These are phyloP conservation scores for Acidiella bohemica DNA, from an alignment of 495 filamentous ascomycete genomes.

Conservation along the genomic window DNA sequence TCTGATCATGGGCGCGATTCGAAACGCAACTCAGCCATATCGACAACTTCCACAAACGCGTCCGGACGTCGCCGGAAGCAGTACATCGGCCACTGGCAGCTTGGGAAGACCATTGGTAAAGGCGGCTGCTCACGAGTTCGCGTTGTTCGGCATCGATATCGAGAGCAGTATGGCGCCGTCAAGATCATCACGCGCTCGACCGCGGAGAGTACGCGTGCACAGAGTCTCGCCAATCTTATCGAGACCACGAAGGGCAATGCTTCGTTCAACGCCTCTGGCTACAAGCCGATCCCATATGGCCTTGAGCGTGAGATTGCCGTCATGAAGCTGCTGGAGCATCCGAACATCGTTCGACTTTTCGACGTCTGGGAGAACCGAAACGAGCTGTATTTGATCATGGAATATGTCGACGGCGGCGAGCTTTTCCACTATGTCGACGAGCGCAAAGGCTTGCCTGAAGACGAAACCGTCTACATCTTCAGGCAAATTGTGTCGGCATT, in stretches of 20 bases:
- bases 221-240: slow-evolving; percentile 58
- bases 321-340: slow-evolving; percentile 90
- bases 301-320: slow-evolving; percentile 90
- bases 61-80: slow-evolving; percentile 53
- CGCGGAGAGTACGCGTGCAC: slow-evolving; percentile 55
- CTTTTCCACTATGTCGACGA: slow-evolving; percentile 68
- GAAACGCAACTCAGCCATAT: slow-evolving; percentile 60
- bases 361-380: slow-evolving; percentile 94
- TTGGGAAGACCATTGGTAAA: slow-evolving; percentile 74
- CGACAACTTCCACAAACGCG: slow-evolving; percentile 49
- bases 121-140: slow-evolving; percentile 78
- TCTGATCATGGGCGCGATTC: slow-evolving; percentile 40
- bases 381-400: slow-evolving; percentile 93
- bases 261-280: slow-evolving; percentile 12
- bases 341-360: slow-evolving; percentile 76
- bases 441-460: slow-evolving; percentile 54
- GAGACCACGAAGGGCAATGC: slow-evolving; percentile 24
- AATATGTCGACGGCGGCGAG: slow-evolving; percentile 84
- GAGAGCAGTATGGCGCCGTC: slow-evolving; percentile 67
- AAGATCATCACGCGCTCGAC: slow-evolving; percentile 81
- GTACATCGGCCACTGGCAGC: slow-evolving; percentile 76
- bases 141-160: slow-evolving; percentile 59
- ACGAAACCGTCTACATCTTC: slow-evolving; percentile 71
- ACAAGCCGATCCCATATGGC: slow-evolving; percentile 61
- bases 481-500: slow-evolving; percentile 88